Percentiles rank a stretch among this genome's conserved stretches.
phyloP scores from a whole-genome alignment of 176 grass and related monocot genomes.

The Juncus inflexus region DNA sequence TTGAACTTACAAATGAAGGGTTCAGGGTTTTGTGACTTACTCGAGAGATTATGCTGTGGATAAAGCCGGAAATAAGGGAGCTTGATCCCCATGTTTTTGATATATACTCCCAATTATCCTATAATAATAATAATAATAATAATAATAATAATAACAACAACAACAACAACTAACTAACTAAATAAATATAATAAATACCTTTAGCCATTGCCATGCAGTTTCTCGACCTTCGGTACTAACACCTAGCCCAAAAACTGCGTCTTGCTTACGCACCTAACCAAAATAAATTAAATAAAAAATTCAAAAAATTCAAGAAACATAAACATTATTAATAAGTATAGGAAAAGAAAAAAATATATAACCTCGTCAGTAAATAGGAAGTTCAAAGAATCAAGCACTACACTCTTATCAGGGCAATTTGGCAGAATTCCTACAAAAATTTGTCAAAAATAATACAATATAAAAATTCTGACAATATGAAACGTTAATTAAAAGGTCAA shows the following conservation, averaged over 20 bases:
- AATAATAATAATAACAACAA: no score
- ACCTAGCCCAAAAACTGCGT: slow-evolving; percentile 46
- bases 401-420: slow-evolving; percentile 53
- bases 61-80: slow-evolving; percentile 24
- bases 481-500: neutral
- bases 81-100: slow-evolving; percentile 45
- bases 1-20: neutral
- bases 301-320: slow-evolving; percentile 9
- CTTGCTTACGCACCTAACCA: slow-evolving; percentile 66
- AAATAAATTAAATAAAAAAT: slow-evolving; percentile 21
- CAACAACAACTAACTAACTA: no score
- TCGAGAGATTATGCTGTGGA: slow-evolving; percentile 34
- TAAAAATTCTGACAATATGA: no score
- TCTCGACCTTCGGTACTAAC: slow-evolving; percentile 50
- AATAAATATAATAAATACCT: slow-evolving; percentile 41
- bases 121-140: neutral
- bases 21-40: slow-evolving; percentile 17
- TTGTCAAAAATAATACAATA: slow-evolving; percentile 29
- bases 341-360: slow-evolving; percentile 7
- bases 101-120: slow-evolving; percentile 69
- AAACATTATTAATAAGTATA: neutral
- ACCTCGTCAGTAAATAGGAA: slow-evolving; percentile 67
- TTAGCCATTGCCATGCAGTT: slow-evolving; percentile 69
- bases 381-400: slow-evolving; percentile 71
- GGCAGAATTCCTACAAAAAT: slow-evolving; percentile 35